A percentile compares a stretch with the other conserved stretches of the same genome.
These are phyloP conservation scores for Eucalyptus curtisii DNA, from an alignment of 345 rosid species.

Conservation along the genomic window DNA sequence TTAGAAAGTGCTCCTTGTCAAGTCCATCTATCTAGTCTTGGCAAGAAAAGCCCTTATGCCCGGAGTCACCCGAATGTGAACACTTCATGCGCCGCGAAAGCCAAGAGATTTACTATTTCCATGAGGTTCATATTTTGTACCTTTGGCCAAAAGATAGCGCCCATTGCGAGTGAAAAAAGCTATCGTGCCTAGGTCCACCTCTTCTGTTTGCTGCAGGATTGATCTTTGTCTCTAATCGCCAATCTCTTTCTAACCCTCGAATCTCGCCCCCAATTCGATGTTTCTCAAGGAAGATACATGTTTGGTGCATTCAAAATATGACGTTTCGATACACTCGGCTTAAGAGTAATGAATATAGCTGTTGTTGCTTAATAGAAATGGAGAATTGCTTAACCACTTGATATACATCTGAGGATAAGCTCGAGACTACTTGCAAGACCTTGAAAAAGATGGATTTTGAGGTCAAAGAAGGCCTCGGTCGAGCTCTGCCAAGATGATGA, in stretches of 20 bases:
- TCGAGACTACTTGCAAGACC: background rate
- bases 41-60: background rate
- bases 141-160: background rate
- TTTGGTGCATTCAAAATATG: background rate
- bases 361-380: background rate
- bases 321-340: fast-evolving
- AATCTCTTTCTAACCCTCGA: background rate
- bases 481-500: background rate
- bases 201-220: background rate
- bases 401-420: background rate
- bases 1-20: background rate
- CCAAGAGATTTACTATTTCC: background rate
- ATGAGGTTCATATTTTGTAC: background rate
- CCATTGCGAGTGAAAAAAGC: background rate
- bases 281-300: background rate
- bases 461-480: background rate
- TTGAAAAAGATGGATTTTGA: background rate
- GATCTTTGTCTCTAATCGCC: background rate
- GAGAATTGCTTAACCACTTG: background rate
- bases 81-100: background rate
- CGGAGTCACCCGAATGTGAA: background rate
- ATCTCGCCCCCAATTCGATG: background rate
- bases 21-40: background rate
- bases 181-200: background rate
- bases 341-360: background rate